A percentile compares a stretch with the other conserved stretches of the same genome.
Evolutionary conservation across 176 grass and related monocot species (phyloP).

Genomic region (Musa itinerans): DNA sequence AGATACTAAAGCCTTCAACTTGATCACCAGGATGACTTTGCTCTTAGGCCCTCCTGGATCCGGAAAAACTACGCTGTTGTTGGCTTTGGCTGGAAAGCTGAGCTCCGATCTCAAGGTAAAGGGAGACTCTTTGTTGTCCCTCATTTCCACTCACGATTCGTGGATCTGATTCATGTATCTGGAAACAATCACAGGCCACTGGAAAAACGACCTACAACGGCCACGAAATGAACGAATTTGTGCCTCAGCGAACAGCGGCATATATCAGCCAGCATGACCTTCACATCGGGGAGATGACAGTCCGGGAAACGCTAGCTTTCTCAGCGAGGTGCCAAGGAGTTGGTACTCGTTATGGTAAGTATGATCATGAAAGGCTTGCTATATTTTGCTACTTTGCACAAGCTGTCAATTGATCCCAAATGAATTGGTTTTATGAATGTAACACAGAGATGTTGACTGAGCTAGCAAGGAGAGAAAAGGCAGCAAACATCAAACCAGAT

Average conservation of each 20-base stretch:
- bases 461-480: constrained; percentile 79
- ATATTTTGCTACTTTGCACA: background rate
- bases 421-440: background rate
- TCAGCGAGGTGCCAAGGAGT: constrained; percentile 90
- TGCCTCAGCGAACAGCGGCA: constrained; percentile 77
- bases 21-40: constrained; percentile 67
- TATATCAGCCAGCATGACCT: constrained; percentile 97
- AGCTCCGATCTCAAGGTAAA: constrained; percentile 59
- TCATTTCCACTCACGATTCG: no score
- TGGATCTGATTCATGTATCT: background rate
- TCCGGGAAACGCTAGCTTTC: constrained; percentile 83
- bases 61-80: constrained; percentile 83
- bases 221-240: constrained; percentile 75
- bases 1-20: background rate
- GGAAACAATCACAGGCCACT: constrained; percentile 31
- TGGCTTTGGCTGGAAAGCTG: constrained; percentile 76
- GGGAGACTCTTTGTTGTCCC: background rate
- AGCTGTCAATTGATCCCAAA: background rate
- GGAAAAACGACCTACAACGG: constrained; percentile 87
- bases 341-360: constrained; percentile 61
- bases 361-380: background rate
- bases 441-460: constrained; percentile 64
- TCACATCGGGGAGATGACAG: constrained; percentile 96
- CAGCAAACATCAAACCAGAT: constrained; percentile 82
- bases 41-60: constrained; percentile 86